Evolutionary conservation across 208 protist genomes (phyloP).

Genomic region (Crithidia sp.): DNA sequence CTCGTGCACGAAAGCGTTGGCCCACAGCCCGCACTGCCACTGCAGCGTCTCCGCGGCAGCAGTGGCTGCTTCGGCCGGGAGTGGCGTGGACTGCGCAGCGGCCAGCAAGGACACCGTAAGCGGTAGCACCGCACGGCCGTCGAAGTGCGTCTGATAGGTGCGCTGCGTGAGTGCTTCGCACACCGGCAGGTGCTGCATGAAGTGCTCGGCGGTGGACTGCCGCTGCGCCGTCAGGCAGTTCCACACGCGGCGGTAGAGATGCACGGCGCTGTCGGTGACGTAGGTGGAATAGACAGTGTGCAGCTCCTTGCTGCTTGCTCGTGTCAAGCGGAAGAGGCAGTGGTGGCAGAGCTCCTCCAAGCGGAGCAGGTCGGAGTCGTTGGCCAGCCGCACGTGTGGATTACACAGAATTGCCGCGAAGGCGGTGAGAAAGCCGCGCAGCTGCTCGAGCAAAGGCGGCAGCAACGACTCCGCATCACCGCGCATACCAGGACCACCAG

Average conservation of each 20-base stretch:
- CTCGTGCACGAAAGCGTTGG: slow-evolving; percentile 42
- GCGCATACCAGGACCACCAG: no score
- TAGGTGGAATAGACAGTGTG: slow-evolving; percentile 59
- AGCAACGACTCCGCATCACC: background rate
- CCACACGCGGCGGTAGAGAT: slow-evolving; percentile 76
- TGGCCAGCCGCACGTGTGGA: slow-evolving; percentile 45
- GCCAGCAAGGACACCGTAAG: slow-evolving; percentile 70
- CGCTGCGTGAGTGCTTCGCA: slow-evolving; percentile 51
- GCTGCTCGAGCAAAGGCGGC: slow-evolving; percentile 51
- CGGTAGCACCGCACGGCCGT: slow-evolving; percentile 52
- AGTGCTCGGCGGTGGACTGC: slow-evolving; percentile 35
- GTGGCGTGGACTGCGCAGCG: slow-evolving; percentile 73
- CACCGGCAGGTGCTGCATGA: slow-evolving; percentile 60
- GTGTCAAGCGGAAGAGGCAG: slow-evolving; percentile 54
- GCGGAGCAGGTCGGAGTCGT: slow-evolving; percentile 57
- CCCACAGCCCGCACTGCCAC: slow-evolving; percentile 70
- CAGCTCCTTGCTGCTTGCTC: slow-evolving; percentile 37
- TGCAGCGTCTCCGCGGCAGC: slow-evolving; percentile 41
- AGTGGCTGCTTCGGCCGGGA: slow-evolving; percentile 25
- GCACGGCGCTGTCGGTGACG: slow-evolving; percentile 54
- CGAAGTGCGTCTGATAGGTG: slow-evolving; percentile 31
- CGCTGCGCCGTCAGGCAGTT: slow-evolving; percentile 62
- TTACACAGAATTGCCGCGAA: slow-evolving; percentile 53
- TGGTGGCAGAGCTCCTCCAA: slow-evolving; percentile 80
- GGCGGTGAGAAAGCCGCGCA: slow-evolving; percentile 58